Evolutionary conservation across 768 basidiomycete species (phyloP), one percentile per base, ranked within the genome.

Genomic region (Hygrophorus pudorinus): DNA sequence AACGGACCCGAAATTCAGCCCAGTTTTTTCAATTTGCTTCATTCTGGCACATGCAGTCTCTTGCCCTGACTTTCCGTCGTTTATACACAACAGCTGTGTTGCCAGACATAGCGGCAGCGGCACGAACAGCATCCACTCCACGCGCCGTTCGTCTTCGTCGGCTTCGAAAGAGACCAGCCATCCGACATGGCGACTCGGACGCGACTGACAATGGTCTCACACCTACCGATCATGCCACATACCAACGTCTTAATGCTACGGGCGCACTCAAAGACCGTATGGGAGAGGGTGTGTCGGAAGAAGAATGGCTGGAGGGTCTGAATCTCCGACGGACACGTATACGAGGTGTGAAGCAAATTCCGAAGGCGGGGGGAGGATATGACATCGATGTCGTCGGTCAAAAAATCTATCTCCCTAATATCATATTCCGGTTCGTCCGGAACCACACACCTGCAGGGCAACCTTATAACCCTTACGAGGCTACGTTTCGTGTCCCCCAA

Each of bases 401-500:
- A 53, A 79, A 78, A 50, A 71, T 96, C 17, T 96, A 91, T 66
- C 81, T 97, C 30, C 92, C 92, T 32, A 94, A 97, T 62, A 71
- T 84, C 58, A 62, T 85, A 48, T 82, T 94, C 62, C 74, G 76
- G 45, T 71, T 97, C 45, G 79, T 93, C 35, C 79, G 87, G 17
- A 97, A 97, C 60, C 65, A 81, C 52, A 91, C 89, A 0, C 79
- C 73, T 0, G 62, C 65, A 2, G 86, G 83, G 0, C 67, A 85
- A 52, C 71, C 89, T 1, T 97, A 97, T 70, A 93, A 97, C 49
- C 91, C 92, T 1, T 91, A 84, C 67, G 84, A 91, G 61, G 92
- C 91, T 7, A 97, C 92, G 2, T 94, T 97, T 68, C 86, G 89
- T 44, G 72, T 94, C 32, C 85, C 90, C n/a, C 76, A 78, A 49